Evolutionary conservation across 2,329 filamentous ascomycete genomes (phyloP).

Genomic region (Talaromyces marneffei): DNA sequence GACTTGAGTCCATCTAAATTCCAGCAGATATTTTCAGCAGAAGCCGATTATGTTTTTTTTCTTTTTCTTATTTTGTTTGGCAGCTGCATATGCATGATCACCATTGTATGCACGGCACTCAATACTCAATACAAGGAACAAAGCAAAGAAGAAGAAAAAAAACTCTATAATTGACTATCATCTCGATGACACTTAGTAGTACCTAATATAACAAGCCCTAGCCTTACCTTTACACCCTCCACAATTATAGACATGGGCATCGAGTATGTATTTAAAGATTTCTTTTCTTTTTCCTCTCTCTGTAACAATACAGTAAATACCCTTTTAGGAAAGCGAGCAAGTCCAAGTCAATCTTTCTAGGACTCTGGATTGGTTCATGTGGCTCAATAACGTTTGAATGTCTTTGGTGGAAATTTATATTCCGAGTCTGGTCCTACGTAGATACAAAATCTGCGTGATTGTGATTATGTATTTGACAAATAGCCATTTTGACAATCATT

Average conservation of each 20-base stretch:
- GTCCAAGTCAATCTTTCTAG: neutral
- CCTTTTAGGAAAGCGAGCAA: constrained; percentile 2
- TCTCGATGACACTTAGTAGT: neutral
- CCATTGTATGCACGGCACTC: neutral
- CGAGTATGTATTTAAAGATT: neutral
- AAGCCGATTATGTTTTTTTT: too few relatives aligned
- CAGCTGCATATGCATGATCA: neutral
- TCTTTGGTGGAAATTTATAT: neutral
- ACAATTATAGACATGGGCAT: too few relatives aligned
- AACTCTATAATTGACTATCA: too few relatives aligned
- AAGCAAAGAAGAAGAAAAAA: too few relatives aligned
- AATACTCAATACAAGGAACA: too few relatives aligned
- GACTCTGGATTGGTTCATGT: neutral
- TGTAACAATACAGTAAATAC: neutral
- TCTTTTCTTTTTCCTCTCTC: neutral
- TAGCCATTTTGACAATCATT: too few relatives aligned
- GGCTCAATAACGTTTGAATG: neutral
- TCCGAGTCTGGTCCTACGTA: neutral
- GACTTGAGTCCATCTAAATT: too few relatives aligned
- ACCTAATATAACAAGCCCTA: neutral
- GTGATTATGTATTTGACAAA: neutral
- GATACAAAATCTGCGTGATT: neutral
- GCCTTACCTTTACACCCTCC: neutral
- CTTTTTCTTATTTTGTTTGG: neutral
- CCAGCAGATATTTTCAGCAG: too few relatives aligned